A percentile compares a stretch with the other conserved stretches of the same genome.
These are phyloP conservation scores for Phytophthora pini DNA, from an alignment of 352 stramenopile species.

Conservation along the genomic window DNA sequence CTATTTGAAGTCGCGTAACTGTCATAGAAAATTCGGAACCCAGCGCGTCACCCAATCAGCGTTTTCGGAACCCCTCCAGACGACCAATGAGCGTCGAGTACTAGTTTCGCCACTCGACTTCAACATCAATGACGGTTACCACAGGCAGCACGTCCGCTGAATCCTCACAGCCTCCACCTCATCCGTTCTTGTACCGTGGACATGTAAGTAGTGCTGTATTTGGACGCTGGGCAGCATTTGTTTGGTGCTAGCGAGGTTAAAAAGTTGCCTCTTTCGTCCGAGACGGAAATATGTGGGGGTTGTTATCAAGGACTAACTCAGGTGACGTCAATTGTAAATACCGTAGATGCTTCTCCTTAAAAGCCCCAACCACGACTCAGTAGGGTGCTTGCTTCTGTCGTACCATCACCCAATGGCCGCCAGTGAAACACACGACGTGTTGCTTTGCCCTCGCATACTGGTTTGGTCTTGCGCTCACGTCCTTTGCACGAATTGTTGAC, in stretches of 20 bases:
- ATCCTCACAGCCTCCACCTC: neutral
- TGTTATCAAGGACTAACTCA: too few relatives aligned
- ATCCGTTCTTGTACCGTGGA: neutral
- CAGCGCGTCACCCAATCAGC: slow-evolving; percentile 16
- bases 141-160: neutral
- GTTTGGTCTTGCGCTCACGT: neutral
- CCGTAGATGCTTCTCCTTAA: too few relatives aligned
- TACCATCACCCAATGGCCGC: slow-evolving; percentile 14
- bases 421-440: neutral
- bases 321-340: too few relatives aligned
- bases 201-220: slow-evolving; percentile 1
- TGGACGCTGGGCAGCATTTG: neutral
- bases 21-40: slow-evolving; percentile 27
- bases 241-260: too few relatives aligned
- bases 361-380: too few relatives aligned
- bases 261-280: too few relatives aligned
- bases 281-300: too few relatives aligned
- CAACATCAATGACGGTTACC: slow-evolving; percentile 23
- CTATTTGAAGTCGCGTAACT: slow-evolving; percentile 18
- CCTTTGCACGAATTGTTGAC: neutral
- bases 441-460: neutral
- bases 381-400: neutral
- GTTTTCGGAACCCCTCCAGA: slow-evolving; percentile 21
- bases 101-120: slow-evolving; percentile 30
- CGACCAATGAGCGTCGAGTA: slow-evolving; percentile 14